phyloP scores from a whole-genome alignment of 108 stramenopile species.

The Nannochloropsis oceanica region DNA sequence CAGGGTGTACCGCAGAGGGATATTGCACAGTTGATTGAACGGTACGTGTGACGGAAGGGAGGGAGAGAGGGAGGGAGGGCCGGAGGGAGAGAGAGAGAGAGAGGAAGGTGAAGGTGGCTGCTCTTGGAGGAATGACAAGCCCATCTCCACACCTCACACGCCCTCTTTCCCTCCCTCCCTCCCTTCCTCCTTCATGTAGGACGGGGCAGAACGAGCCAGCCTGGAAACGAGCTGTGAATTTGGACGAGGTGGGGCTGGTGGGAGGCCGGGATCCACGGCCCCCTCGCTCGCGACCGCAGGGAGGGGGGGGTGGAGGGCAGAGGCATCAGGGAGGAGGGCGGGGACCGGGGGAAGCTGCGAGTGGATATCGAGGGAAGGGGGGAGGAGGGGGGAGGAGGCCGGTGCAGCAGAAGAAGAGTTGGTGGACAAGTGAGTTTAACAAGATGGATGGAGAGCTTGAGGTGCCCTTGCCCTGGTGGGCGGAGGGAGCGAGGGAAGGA shows the following conservation, averaged over 20 bases:
- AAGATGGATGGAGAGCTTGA: not conserved
- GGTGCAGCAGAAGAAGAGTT: not conserved
- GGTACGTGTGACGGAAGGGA: not conserved
- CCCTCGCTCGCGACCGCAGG: not conserved
- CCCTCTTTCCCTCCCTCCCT: not conserved
- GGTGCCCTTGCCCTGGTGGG: not conserved
- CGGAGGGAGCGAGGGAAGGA: not conserved
- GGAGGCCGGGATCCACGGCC: not conserved
- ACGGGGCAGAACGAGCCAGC: not conserved
- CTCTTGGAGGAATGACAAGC: not conserved
- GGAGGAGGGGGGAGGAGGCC: not conserved
- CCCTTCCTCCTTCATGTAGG: not conserved
- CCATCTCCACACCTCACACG: not conserved
- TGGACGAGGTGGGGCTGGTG: not conserved
- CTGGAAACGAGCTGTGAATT: not conserved
- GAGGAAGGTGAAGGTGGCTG: not conserved
- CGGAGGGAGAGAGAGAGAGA: not conserved
- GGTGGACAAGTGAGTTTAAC: not conserved
- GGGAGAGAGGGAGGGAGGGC: not conserved
- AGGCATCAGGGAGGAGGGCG: not conserved
- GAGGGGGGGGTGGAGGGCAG: not conserved
- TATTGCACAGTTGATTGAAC: not conserved
- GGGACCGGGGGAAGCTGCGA: not conserved
- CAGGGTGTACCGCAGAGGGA: not conserved
- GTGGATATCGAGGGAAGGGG: not conserved